Conservation (phyloP, 257 asterid species). For the Striga asiatica region DNA sequence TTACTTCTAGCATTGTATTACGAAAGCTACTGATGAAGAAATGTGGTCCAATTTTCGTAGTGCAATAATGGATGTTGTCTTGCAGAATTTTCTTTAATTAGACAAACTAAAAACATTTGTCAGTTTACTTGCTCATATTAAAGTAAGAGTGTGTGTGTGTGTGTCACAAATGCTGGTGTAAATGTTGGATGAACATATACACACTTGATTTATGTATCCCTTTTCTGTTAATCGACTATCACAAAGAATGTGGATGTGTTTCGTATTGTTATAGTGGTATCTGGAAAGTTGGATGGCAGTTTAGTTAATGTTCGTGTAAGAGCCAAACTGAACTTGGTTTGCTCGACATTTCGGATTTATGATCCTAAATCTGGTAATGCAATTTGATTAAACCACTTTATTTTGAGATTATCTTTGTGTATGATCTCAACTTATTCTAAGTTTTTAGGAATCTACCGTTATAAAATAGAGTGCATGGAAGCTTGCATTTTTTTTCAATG, state of each 20-base stretch:
- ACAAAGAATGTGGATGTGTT: background rate
- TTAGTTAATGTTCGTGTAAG: background rate
- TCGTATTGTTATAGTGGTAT: background rate
- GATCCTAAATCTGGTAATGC: background rate
- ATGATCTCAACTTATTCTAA: background rate
- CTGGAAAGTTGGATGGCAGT: background rate
- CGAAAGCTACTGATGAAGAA: background rate
- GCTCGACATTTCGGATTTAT: background rate
- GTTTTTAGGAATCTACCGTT: background rate
- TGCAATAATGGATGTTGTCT: background rate
- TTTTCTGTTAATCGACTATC: background rate
- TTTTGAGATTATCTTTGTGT: background rate
- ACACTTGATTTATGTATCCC: no score
- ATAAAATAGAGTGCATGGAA: background rate
- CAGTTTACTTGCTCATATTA: background rate
- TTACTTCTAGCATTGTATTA: background rate
- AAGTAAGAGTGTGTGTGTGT: background rate
- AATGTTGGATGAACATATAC: no score
- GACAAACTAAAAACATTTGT: background rate
- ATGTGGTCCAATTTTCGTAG: background rate
- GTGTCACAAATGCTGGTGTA: no score
- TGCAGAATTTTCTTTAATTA: background rate
- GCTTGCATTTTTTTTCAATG: background rate
- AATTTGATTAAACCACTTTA: background rate
- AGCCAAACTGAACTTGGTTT: background rate